Percentiles rank a stretch among this genome's conserved stretches.
These are phyloP conservation scores for Corrigiola litoralis DNA, from an alignment of 179 eudicot species.

Conservation along the genomic window DNA sequence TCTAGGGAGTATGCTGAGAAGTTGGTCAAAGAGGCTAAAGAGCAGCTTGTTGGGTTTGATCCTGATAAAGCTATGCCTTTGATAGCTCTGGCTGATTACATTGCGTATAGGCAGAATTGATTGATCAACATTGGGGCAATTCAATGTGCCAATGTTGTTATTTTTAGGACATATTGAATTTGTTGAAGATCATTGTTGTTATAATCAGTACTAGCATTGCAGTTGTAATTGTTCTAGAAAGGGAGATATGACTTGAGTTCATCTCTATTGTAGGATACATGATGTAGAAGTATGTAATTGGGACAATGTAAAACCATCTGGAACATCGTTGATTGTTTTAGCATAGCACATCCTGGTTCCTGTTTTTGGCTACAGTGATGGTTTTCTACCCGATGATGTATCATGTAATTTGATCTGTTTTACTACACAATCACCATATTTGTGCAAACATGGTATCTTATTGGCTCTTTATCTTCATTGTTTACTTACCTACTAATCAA, in stretches of 20 bases:
- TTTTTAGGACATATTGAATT: conserved; percentile 25
- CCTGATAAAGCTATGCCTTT: conserved; percentile 46
- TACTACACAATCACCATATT: too few species aligned
- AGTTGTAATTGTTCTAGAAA: conserved; percentile 18
- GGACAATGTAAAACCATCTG: neutral
- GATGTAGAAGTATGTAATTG: neutral
- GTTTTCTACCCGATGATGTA: too few species aligned
- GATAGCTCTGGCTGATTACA: conserved; percentile 61
- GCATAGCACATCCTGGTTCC: too few species aligned
- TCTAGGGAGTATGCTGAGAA: conserved; percentile 52
- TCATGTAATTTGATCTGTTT: too few species aligned
- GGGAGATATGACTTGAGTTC: neutral
- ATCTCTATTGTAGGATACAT: conserved; percentile 10
- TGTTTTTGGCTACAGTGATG: too few species aligned
- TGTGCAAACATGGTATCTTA: too few species aligned
- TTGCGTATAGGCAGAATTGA: conserved; percentile 53
- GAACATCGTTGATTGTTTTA: neutral
- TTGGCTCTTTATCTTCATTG: too few species aligned
- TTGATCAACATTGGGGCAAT: too few species aligned
- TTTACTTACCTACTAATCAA: too few species aligned
- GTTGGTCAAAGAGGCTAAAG: conserved; percentile 45
- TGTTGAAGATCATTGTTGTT: neutral
- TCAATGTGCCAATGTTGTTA: neutral
- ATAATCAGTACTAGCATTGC: conserved; percentile 24
- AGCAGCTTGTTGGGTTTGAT: conserved; percentile 49